Conservation (phyloP, 768 basidiomycete species). For the Mycena floridula region DNA sequence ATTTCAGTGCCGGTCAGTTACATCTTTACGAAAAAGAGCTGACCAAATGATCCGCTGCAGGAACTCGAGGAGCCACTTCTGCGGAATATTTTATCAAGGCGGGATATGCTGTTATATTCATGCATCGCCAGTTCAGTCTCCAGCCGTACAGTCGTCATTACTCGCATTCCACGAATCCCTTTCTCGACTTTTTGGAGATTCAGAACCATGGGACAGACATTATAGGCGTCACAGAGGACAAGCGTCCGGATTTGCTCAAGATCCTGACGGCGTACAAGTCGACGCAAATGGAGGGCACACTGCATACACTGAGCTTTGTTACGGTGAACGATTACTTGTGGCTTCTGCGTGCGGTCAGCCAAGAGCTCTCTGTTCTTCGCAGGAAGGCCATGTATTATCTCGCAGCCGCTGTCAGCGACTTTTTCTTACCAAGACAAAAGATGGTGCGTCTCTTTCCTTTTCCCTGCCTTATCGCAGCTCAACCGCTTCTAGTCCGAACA, state of each 20-base stretch:
- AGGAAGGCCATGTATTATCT: conserved; percentile 88
- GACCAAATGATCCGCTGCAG: conserved; percentile 34
- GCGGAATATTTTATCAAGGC: conserved; percentile 96
- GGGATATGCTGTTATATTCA: conserved; percentile 96
- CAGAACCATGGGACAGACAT: conserved; percentile 30
- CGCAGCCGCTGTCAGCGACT: conserved; percentile 97
- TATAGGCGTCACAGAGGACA: conserved; percentile 63
- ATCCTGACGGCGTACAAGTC: conserved; percentile 77
- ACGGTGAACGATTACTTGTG: conserved; percentile 97
- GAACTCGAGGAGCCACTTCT: conserved; percentile 94
- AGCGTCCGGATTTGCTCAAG: conserved; percentile 59
- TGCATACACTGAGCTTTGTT: conserved; percentile 86
- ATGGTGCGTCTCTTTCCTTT: conserved; percentile 51
- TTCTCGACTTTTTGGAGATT: conserved; percentile 90
- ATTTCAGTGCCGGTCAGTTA: conserved; percentile 93
- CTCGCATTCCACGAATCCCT: conserved; percentile 96
- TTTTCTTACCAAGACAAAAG: conserved; percentile 88
- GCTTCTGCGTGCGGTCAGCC: conserved; percentile 76
- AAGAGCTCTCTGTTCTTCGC: conserved; percentile 67
- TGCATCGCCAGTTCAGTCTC: conserved; percentile 96
- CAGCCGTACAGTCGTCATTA: conserved; percentile 98
- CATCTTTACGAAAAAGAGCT: conserved; percentile 4
- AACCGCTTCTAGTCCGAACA: conserved; percentile 70
- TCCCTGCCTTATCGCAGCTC: conserved; percentile 1
- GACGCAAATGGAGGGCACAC: conserved; percentile 64